These are phyloP conservation scores for Coemansia sp. DNA, from an alignment of 192 early-diverging fungal genomes.

Conservation along the genomic window DNA sequence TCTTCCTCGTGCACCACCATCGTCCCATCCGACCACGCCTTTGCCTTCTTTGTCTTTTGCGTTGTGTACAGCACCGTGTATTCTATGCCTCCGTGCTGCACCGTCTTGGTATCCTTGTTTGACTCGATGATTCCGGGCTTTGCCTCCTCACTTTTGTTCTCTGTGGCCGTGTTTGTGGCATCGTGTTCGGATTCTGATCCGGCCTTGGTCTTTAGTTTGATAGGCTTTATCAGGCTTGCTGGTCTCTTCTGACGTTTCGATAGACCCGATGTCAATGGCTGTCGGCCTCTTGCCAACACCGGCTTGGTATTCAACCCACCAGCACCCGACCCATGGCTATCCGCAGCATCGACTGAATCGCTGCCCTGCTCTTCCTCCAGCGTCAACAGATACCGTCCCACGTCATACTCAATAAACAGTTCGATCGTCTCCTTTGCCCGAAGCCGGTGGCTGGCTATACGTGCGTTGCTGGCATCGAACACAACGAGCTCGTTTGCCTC, in stretches of 20 bases:
- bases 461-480: slow-evolving; percentile 28
- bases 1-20: slow-evolving; percentile 11
- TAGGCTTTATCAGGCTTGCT: slow-evolving; percentile 47
- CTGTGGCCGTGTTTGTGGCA: neutral
- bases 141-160: neutral
- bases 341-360: neutral
- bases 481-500: slow-evolving; percentile 35
- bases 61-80: slow-evolving; percentile 46
- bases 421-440: slow-evolving; percentile 33
- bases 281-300: neutral
- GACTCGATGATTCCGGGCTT: neutral
- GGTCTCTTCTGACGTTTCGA: slow-evolving; percentile 18
- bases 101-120: neutral
- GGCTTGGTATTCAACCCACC: neutral
- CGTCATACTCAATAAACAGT: slow-evolving; percentile 39
- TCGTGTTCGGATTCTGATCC: neutral
- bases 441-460: slow-evolving; percentile 31
- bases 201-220: slow-evolving; percentile 11
- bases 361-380: slow-evolving; percentile 33
- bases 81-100: neutral
- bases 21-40: slow-evolving; percentile 50
- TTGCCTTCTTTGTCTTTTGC: slow-evolving; percentile 51
- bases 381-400: slow-evolving; percentile 42
- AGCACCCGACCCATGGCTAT: neutral
- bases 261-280: neutral